Percentiles rank a stretch among this genome's conserved stretches.
Conservation (phyloP, 2,329 filamentous ascomycete genomes). For the Magnaporthiopsis poae region DNA sequence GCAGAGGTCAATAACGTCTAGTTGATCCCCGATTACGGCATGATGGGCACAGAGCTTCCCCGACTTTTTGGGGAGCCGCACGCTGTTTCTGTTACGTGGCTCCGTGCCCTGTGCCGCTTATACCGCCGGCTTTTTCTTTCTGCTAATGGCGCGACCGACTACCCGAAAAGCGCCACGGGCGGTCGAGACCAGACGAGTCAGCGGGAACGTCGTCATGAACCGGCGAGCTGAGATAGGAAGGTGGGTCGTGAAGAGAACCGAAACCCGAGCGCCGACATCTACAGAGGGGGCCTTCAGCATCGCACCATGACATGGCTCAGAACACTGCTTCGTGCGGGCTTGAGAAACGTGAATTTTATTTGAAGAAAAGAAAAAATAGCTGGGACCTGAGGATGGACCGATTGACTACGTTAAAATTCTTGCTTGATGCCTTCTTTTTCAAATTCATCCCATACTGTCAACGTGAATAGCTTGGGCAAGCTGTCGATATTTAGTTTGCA, state of each 20-base stretch:
- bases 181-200: background rate
- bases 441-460: background rate
- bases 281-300: too few species aligned
- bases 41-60: background rate
- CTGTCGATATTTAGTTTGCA: background rate
- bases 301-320: too few species aligned
- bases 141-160: too few species aligned
- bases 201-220: background rate
- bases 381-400: too few species aligned
- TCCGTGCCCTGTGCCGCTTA: background rate
- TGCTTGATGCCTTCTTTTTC: too few species aligned
- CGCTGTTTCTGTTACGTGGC: background rate
- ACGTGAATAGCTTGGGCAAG: background rate
- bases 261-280: too few species aligned
- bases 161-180: too few species aligned
- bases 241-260: background rate
- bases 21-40: background rate
- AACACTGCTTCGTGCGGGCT: too few species aligned
- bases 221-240: background rate
- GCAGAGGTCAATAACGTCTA: background rate
- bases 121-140: background rate
- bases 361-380: too few species aligned
- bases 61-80: background rate
- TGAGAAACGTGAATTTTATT: too few species aligned
- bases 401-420: too few species aligned